A percentile compares a stretch with the other conserved stretches of the same genome.
Conservation (phyloP, 1,284 basidiomycete genomes). For the Ustilago loliicola region DNA sequence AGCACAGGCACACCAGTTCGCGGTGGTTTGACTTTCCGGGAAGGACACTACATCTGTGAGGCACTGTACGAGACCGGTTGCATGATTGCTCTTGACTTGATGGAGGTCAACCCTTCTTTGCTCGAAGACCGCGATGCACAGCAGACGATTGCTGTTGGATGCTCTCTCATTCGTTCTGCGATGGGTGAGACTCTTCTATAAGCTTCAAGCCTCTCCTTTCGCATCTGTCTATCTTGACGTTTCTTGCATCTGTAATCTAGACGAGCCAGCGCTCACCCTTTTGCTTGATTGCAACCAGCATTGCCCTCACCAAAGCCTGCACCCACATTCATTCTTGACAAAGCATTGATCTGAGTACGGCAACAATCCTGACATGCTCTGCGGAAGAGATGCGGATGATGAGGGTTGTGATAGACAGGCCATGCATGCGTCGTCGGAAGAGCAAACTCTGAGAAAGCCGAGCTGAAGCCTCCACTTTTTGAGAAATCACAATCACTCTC, state of each 20-base stretch:
- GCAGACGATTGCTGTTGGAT: slow-evolving; percentile 93
- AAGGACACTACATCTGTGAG: slow-evolving; percentile 94
- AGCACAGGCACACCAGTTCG: slow-evolving; percentile 94
- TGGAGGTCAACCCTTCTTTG: slow-evolving; percentile 97
- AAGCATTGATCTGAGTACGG: neutral
- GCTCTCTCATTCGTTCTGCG: slow-evolving; percentile 89
- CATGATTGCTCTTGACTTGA: slow-evolving; percentile 80
- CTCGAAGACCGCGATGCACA: slow-evolving; percentile 77
- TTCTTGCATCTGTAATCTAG: slow-evolving; percentile 39
- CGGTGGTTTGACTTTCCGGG: slow-evolving; percentile 95
- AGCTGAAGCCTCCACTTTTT: slow-evolving; percentile 1
- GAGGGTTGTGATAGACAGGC: neutral
- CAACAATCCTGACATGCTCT: no score
- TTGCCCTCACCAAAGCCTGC: neutral
- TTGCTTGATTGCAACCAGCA: neutral
- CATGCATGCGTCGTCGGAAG: neutral
- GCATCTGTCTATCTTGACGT: slow-evolving; percentile 11
- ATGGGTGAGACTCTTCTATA: slow-evolving; percentile 75
- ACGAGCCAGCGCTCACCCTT: slow-evolving; percentile 18
- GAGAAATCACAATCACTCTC: neutral
- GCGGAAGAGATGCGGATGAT: neutral
- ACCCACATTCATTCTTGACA: neutral
- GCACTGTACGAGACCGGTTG: slow-evolving; percentile 92
- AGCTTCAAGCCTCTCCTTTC: neutral
- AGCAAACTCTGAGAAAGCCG: neutral